Evolutionary conservation across 805 yeast genomes (phyloP).

Genomic region (Sporopachydermia quercuum): DNA sequence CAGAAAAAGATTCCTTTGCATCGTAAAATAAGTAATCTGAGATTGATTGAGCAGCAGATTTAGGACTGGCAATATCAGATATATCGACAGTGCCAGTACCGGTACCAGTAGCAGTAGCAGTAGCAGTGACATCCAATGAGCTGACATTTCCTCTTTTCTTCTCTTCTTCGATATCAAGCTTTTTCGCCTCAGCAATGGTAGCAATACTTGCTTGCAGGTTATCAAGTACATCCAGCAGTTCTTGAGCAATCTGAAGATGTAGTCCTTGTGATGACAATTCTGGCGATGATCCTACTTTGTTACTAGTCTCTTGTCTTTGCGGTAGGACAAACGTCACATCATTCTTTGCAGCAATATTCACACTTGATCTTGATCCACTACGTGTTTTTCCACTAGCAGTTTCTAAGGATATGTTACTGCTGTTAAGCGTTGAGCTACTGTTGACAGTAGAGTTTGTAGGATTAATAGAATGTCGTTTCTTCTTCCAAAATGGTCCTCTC

Average conservation of each 20-base stretch:
- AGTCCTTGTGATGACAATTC: background rate
- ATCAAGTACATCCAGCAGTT: background rate
- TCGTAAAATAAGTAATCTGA: background rate
- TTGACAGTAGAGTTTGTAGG: too few relatives aligned
- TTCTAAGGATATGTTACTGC: background rate
- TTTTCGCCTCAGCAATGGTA: background rate
- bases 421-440: background rate
- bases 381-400: background rate
- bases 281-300: background rate
- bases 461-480: too few relatives aligned
- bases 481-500: background rate
- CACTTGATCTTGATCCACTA: background rate
- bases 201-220: background rate
- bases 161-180: background rate
- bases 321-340: background rate
- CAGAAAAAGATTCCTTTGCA: background rate
- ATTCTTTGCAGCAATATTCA: background rate
- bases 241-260: slow-evolving; percentile 9
- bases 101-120: background rate
- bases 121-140: too few relatives aligned
- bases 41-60: background rate
- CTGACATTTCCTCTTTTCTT: background rate
- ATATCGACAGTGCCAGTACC: background rate
- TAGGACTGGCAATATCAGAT: background rate
- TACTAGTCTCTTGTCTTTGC: background rate